These are phyloP conservation scores for Acacia acuminata DNA, from an alignment of 306 rosid species.

Conservation along the genomic window DNA sequence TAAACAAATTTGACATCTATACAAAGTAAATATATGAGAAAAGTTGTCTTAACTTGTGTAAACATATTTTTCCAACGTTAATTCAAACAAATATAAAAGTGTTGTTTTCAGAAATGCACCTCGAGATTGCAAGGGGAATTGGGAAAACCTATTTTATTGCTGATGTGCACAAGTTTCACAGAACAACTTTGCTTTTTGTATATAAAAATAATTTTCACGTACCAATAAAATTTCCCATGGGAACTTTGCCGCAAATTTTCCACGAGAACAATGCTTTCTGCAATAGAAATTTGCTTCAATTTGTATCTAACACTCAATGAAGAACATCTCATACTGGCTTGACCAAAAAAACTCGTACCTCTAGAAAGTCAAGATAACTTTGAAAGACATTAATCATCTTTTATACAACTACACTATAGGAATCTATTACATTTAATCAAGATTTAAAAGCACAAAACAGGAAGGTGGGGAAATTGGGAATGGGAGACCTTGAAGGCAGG, in stretches of 20 bases:
- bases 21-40: too few relatives aligned
- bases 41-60: too few relatives aligned
- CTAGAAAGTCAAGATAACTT: neutral
- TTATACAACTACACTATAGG: neutral
- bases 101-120: too few relatives aligned
- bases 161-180: too few relatives aligned
- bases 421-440: neutral
- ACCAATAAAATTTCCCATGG: too few relatives aligned
- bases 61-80: too few relatives aligned
- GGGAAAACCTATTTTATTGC: too few relatives aligned
- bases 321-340: neutral
- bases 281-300: neutral
- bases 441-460: neutral
- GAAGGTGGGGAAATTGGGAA: neutral
- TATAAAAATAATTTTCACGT: too few relatives aligned
- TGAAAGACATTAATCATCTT: neutral
- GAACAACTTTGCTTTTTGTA: too few relatives aligned
- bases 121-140: too few relatives aligned
- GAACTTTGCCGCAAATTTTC: neutral
- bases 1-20: too few relatives aligned
- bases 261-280: neutral
- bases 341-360: neutral
- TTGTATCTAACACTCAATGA: neutral
- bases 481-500: slow-evolving; percentile 9
- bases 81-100: too few relatives aligned